Percentiles rank a stretch among this genome's conserved stretches.
Evolutionary conservation across 2,329 filamentous ascomycete species (phyloP).

Genomic region (Neocatenulostroma microsporum): DNA sequence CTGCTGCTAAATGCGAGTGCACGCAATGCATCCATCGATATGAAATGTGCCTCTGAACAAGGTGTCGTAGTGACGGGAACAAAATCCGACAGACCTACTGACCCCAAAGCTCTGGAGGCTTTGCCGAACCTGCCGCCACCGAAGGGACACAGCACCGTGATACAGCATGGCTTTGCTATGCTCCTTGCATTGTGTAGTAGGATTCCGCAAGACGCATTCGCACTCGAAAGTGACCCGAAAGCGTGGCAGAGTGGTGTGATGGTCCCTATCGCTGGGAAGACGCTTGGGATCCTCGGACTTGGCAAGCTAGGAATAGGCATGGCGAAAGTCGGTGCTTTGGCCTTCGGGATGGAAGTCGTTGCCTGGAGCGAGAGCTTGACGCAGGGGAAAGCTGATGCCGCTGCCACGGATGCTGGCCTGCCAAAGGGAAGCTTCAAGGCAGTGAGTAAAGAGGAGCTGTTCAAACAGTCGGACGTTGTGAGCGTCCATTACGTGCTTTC

Average conservation of each 20-base stretch:
- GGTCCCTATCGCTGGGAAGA: conserved; percentile 59
- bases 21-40: conserved; percentile 63
- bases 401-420: conserved; percentile 56
- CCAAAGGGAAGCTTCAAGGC: conserved; percentile 59
- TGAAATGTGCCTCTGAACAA: conserved; percentile 51
- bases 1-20: conserved; percentile 66
- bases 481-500: conserved; percentile 66
- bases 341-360: conserved; percentile 68
- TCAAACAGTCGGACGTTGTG: conserved; percentile 57
- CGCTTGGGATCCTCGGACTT: conserved; percentile 62
- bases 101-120: conserved; percentile 17
- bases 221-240: conserved; percentile 49
- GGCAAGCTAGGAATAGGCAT: conserved; percentile 63
- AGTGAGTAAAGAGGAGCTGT: conserved; percentile 60
- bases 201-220: conserved; percentile 61
- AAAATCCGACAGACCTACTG: conserved; percentile 29
- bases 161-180: conserved; percentile 61
- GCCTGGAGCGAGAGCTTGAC: conserved; percentile 75
- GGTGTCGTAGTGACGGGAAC: conserved; percentile 60
- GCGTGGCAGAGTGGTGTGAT: conserved; percentile 65
- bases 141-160: conserved; percentile 49
- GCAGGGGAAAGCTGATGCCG: conserved; percentile 64
- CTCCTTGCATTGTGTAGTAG: conserved; percentile 62
- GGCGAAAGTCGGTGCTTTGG: conserved; percentile 58
- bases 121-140: conserved; percentile 29